phyloP scores from a whole-genome alignment of 495 filamentous ascomycete species.

The Annulohypoxylon moriforme region DNA sequence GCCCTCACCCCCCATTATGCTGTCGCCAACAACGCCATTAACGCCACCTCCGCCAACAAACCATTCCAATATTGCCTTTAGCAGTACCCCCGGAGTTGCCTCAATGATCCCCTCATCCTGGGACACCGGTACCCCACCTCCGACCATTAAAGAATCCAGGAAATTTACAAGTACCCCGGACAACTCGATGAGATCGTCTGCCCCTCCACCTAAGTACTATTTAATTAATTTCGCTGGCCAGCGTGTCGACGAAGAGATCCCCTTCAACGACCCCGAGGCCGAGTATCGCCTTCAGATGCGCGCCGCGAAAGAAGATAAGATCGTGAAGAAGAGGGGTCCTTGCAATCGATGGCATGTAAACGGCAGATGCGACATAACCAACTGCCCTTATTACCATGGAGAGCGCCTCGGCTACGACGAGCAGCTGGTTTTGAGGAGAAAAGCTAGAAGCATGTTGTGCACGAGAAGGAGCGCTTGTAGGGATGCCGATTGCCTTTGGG shows the following conservation, averaged over 20 bases:
- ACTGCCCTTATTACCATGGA: slow-evolving; percentile 52
- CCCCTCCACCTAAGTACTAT: slow-evolving; percentile 27
- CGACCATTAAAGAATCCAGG: slow-evolving; percentile 9
- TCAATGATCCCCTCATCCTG: background rate
- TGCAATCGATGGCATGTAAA: slow-evolving; percentile 54
- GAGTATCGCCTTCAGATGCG: slow-evolving; percentile 44
- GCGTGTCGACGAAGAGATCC: slow-evolving; percentile 51
- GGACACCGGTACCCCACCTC: background rate
- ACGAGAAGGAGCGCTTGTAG: slow-evolving; percentile 34
- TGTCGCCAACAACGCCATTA: background rate
- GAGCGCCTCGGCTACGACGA: slow-evolving; percentile 41
- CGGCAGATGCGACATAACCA: slow-evolving; percentile 40
- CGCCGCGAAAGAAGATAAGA: slow-evolving; percentile 22
- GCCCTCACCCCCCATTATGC: background rate
- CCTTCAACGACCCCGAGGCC: slow-evolving; percentile 29
- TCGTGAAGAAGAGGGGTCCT: slow-evolving; percentile 34
- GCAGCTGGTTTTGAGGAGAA: slow-evolving; percentile 37
- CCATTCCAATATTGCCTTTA: background rate
- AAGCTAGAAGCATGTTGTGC: slow-evolving; percentile 47
- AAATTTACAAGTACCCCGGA: background rate
- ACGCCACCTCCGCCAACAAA: background rate
- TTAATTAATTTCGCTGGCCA: slow-evolving; percentile 48
- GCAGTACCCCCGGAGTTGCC: background rate
- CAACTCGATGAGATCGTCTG: background rate
- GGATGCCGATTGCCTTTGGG: slow-evolving; percentile 47